Evolutionary conservation across 2,329 filamentous ascomycete genomes (phyloP).

Genomic region (Ophiocordyceps australis): DNA sequence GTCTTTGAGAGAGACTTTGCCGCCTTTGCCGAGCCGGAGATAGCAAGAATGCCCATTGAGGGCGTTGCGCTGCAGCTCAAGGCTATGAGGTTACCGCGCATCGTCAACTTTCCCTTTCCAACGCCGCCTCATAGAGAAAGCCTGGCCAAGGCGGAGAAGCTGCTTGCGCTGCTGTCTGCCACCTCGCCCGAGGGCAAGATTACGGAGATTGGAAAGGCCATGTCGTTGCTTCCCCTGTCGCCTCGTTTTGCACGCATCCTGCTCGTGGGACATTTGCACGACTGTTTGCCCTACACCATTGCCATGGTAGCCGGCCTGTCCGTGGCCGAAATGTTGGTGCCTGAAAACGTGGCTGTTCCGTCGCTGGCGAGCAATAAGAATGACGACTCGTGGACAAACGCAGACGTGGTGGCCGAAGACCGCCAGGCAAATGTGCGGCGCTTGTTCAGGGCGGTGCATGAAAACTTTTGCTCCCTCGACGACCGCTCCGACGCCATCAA

Average conservation of each 20-base stretch:
- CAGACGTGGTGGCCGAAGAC: conserved; percentile 55
- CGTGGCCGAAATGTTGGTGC: conserved; percentile 73
- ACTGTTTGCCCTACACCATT: conserved; percentile 70
- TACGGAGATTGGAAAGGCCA: conserved; percentile 60
- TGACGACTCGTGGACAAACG: conserved; percentile 25
- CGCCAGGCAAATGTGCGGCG: conserved; percentile 44
- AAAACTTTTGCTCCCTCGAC: conserved; percentile 64
- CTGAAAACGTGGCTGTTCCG: conserved; percentile 60
- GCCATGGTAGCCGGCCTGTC: conserved; percentile 79
- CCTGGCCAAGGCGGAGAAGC: conserved; percentile 67
- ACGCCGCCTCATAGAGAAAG: conserved; percentile 67
- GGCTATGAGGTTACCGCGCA: conserved; percentile 77
- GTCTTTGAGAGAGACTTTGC: conserved; percentile 82
- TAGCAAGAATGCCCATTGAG: conserved; percentile 82
- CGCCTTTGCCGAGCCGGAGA: conserved; percentile 74
- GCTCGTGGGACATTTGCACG: conserved; percentile 68
- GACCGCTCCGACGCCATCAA: conserved; percentile 79
- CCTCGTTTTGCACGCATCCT: conserved; percentile 85
- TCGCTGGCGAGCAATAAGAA: conserved; percentile 26
- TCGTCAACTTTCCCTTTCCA: conserved; percentile 91
- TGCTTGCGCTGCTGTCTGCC: conserved; percentile 73
- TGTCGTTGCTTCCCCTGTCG: conserved; percentile 78
- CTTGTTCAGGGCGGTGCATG: conserved; percentile 52
- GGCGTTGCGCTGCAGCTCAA: conserved; percentile 87
- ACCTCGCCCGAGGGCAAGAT: conserved; percentile 55